phyloP scores from a whole-genome alignment of 2,329 filamentous ascomycete species.

The Epichloe sibirici region DNA sequence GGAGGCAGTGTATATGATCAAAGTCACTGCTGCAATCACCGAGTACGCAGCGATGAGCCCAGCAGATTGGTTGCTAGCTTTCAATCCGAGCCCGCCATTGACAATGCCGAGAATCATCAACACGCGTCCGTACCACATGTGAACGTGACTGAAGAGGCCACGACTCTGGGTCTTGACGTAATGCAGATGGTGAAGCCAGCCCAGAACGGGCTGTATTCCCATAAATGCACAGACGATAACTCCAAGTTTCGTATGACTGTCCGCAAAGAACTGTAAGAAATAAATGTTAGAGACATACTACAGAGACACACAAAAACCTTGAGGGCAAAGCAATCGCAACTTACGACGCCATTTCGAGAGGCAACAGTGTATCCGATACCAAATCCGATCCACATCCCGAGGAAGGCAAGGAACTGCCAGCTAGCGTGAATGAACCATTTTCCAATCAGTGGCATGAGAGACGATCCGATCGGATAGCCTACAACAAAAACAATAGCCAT shows the following conservation, averaged over 20 bases:
- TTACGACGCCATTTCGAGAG: slow-evolving; percentile 27
- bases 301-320: background rate
- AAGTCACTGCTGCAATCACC: slow-evolving; percentile 40
- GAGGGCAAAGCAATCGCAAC: slow-evolving; percentile 12
- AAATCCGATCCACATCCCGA: slow-evolving; percentile 48
- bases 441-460: slow-evolving; percentile 46
- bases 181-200: slow-evolving; percentile 43
- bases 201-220: slow-evolving; percentile 45
- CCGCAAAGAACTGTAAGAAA: slow-evolving; percentile 34
- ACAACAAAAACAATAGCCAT: slow-evolving; percentile 49
- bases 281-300: background rate
- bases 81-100: slow-evolving; percentile 51
- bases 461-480: slow-evolving; percentile 47
- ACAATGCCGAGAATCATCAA: slow-evolving; percentile 47
- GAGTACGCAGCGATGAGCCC: slow-evolving; percentile 40
- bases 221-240: slow-evolving; percentile 41
- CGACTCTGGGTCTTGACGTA: slow-evolving; percentile 36
- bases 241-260: slow-evolving; percentile 44
- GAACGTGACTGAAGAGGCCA: slow-evolving; percentile 39
- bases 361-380: slow-evolving; percentile 41
- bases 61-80: slow-evolving; percentile 30
- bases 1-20: slow-evolving; percentile 28
- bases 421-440: slow-evolving; percentile 45
- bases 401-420: slow-evolving; percentile 41
- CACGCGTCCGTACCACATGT: slow-evolving; percentile 50